These are phyloP conservation scores for Conticribra guillardii DNA, from an alignment of 108 stramenopile genomes.

Conservation along the genomic window DNA sequence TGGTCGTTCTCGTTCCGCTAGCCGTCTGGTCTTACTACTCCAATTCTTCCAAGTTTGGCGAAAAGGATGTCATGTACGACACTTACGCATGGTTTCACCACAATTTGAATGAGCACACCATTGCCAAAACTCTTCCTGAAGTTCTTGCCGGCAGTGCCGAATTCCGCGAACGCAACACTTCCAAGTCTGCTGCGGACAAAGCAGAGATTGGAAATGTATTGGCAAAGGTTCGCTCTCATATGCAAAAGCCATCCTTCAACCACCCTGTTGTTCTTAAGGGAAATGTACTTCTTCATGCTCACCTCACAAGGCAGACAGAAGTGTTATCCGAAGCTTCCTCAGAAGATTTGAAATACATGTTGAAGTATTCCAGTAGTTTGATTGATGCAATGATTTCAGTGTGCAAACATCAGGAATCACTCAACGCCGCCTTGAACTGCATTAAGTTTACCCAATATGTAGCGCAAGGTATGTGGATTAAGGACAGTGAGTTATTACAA, in stretches of 20 bases:
- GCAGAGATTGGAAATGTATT: slow-evolving; percentile 61
- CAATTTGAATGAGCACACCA: slow-evolving; percentile 77
- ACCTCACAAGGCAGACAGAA: slow-evolving; percentile 75
- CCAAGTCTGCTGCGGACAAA: slow-evolving; percentile 68
- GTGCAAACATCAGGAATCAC: slow-evolving; percentile 87
- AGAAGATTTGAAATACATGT: slow-evolving; percentile 89
- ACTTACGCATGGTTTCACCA: slow-evolving; percentile 95
- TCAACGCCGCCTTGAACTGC: slow-evolving; percentile 84
- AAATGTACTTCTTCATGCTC: slow-evolving; percentile 94
- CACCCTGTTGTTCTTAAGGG: slow-evolving; percentile 91
- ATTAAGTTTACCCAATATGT: slow-evolving; percentile 93
- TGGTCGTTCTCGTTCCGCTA: slow-evolving; percentile 96
- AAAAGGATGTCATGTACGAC: slow-evolving; percentile 99
- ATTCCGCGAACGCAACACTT: slow-evolving; percentile 83
- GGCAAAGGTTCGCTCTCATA: slow-evolving; percentile 57
- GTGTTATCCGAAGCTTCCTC: slow-evolving; percentile 39
- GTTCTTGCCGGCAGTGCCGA: slow-evolving; percentile 88
- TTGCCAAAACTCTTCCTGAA: slow-evolving; percentile 83
- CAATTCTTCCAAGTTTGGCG: slow-evolving; percentile 93
- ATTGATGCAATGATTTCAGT: slow-evolving; percentile 98
- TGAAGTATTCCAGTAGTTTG: slow-evolving; percentile 75
- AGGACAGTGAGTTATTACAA: slow-evolving; percentile 86
- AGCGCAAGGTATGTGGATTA: slow-evolving; percentile 92
- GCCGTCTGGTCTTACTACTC: slow-evolving; percentile 94
- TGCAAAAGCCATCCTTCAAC: slow-evolving; percentile 93